These are phyloP conservation scores for Tetracentron sinense DNA, from an alignment of 164 flowering plant genomes.

Conservation along the genomic window DNA sequence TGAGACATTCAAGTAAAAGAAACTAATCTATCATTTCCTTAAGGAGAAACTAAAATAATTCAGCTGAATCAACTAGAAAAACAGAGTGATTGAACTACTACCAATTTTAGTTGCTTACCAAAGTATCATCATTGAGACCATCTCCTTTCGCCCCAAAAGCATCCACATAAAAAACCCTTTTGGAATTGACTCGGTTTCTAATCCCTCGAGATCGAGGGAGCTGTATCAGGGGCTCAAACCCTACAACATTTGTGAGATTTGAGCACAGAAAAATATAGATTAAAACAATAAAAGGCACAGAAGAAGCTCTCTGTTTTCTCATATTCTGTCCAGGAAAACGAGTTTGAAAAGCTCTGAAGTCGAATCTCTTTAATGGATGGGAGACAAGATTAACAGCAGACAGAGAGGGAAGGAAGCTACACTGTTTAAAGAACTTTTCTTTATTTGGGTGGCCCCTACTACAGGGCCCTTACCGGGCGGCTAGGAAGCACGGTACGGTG, in stretches of 20 bases:
- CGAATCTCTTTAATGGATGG: no score
- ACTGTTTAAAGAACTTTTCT: no score
- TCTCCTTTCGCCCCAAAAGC: conserved; percentile 73
- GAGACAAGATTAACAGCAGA: no score
- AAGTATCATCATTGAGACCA: conserved; percentile 49
- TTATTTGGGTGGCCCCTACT: no score
- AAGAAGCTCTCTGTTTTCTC: background rate
- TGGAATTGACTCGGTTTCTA: conserved; percentile 20
- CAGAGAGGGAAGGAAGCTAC: no score
- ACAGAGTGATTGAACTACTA: background rate
- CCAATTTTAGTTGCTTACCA: conserved; percentile 30
- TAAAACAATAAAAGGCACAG: background rate
- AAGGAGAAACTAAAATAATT: background rate
- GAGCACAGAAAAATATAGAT: conserved; percentile 6
- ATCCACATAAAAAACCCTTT: conserved; percentile 34
- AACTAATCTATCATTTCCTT: background rate
- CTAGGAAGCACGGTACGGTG: no score
- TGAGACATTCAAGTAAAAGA: background rate
- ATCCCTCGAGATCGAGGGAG: conserved; percentile 32
- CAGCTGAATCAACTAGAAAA: background rate
- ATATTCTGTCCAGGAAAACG: background rate
- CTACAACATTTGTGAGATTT: conserved; percentile 9
- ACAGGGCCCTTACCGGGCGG: no score
- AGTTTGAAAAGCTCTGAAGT: no score
- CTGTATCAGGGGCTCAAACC: conserved; percentile 37